Evolutionary conservation across 2,329 filamentous ascomycete genomes (phyloP).

Genomic region (Calycina herbarum): DNA sequence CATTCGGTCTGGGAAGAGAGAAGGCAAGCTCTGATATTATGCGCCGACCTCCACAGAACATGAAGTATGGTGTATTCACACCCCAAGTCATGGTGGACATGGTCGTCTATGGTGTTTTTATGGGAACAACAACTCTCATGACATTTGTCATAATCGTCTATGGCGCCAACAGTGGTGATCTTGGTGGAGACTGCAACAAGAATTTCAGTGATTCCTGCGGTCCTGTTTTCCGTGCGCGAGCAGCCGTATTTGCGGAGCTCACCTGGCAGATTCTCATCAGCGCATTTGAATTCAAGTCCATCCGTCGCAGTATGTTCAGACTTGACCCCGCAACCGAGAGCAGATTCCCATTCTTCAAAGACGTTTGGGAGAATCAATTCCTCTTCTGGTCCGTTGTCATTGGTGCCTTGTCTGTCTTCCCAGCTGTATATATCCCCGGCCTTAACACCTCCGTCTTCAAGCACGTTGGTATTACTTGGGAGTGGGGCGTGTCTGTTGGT

Average conservation of each 20-base stretch:
- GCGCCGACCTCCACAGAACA: constrained; percentile 52
- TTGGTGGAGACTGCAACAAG: constrained; percentile 56
- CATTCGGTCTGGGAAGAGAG: constrained; percentile 60
- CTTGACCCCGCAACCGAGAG: constrained; percentile 47
- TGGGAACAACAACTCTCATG: constrained; percentile 49
- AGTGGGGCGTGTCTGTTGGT: constrained; percentile 63
- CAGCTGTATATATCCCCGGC: constrained; percentile 63
- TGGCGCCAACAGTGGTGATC: constrained; percentile 49
- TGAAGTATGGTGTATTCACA: constrained; percentile 51
- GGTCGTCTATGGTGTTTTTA: constrained; percentile 52
- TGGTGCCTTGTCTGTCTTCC: constrained; percentile 55
- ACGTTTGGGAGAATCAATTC: constrained; percentile 60
- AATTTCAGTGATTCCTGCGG: constrained; percentile 49
- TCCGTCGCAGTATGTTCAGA: constrained; percentile 56
- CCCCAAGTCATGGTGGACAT: constrained; percentile 53
- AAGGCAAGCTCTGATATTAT: constrained; percentile 55
- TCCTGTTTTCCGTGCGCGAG: constrained; percentile 54
- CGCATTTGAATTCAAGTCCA: constrained; percentile 60
- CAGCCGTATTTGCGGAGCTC: constrained; percentile 56
- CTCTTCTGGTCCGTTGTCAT: constrained; percentile 56
- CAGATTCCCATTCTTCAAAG: constrained; percentile 42
- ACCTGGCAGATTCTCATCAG: constrained; percentile 58
- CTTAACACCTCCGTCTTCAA: constrained; percentile 64
- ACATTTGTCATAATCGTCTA: constrained; percentile 55
- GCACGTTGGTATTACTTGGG: constrained; percentile 62